phyloP scores from a whole-genome alignment of 2,329 filamentous ascomycete genomes.

The Claviceps citrina region DNA sequence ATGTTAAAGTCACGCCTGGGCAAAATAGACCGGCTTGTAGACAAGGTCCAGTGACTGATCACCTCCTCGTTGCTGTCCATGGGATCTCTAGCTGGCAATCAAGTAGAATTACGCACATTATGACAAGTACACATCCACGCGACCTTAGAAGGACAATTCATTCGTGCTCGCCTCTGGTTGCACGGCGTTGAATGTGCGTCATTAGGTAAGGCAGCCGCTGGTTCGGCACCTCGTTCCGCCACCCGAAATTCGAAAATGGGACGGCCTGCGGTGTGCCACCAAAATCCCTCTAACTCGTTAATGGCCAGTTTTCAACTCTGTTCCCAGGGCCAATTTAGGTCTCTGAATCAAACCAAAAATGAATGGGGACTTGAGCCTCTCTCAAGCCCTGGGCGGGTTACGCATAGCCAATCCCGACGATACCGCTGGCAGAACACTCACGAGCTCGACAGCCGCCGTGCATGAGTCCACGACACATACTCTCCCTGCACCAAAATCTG shows the following conservation, averaged over 20 bases:
- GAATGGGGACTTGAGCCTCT: constrained; percentile 86
- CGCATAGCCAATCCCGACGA: constrained; percentile 95
- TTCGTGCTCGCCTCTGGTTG: not conserved
- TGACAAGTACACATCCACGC: too few relatives aligned
- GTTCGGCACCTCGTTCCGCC: constrained; percentile 4
- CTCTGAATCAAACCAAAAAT: constrained; percentile 37
- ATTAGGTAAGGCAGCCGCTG: constrained; percentile 7
- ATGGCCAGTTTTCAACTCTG: constrained; percentile 4
- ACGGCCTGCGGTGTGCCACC: not conserved
- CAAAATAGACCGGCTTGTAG: not conserved
- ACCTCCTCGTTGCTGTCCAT: not conserved
- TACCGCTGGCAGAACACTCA: constrained; percentile 24
- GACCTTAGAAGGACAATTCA: not conserved
- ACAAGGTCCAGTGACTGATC: not conserved
- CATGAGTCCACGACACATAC: constrained; percentile 10
- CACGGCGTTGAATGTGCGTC: constrained; percentile 1
- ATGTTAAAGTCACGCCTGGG: not conserved
- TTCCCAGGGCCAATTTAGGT: constrained; percentile 12
- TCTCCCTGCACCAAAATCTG: constrained; percentile 7
- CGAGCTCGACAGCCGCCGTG: constrained; percentile 8
- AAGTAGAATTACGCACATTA: not conserved
- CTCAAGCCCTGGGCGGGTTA: constrained; percentile 80
- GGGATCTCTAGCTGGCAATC: too few relatives aligned
- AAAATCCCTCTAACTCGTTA: constrained; percentile 1
- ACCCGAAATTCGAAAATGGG: constrained; percentile 2